These are phyloP conservation scores for Fusarium hainanense DNA, from an alignment of 2,329 filamentous ascomycete genomes.

Conservation along the genomic window DNA sequence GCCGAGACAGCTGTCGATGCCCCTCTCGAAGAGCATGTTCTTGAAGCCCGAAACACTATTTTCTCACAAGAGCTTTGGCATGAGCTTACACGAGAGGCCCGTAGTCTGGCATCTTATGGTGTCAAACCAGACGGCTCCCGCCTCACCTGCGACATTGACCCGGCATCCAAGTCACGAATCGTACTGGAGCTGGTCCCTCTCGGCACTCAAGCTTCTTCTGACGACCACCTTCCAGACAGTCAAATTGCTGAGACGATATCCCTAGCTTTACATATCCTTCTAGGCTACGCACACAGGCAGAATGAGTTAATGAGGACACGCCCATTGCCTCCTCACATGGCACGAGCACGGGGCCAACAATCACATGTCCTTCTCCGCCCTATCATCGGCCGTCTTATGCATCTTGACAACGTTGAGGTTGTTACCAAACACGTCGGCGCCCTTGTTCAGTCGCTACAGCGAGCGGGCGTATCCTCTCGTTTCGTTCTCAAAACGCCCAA, in stretches of 20 bases:
- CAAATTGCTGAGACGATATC: conserved; percentile 72
- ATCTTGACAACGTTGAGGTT: conserved; percentile 54
- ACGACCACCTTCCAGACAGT: conserved; percentile 55
- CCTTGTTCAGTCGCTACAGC: conserved; percentile 58
- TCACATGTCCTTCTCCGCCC: conserved; percentile 64
- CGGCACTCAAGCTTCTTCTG: conserved; percentile 52
- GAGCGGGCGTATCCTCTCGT: conserved; percentile 58
- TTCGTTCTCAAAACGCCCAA: conserved; percentile 57
- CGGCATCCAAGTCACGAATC: conserved; percentile 62
- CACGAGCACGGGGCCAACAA: conserved; percentile 53
- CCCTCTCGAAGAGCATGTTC: conserved; percentile 73
- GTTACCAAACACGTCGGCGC: conserved; percentile 57
- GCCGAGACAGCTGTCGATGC: conserved; percentile 64
- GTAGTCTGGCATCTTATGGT: conserved; percentile 75
- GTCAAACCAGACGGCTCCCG: conserved; percentile 71
- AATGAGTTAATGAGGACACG: conserved; percentile 77
- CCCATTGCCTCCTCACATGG: conserved; percentile 56
- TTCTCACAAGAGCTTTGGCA: conserved; percentile 91
- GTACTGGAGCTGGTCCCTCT: conserved; percentile 75
- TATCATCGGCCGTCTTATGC: conserved; percentile 61
- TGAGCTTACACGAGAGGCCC: conserved; percentile 85
- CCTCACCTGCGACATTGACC: conserved; percentile 66
- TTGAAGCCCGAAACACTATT: conserved; percentile 80
- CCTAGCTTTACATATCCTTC: conserved; percentile 77
- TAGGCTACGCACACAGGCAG: conserved; percentile 82